phyloP scores from a whole-genome alignment of 1,284 basidiomycete genomes.

The Athelia sp. region DNA sequence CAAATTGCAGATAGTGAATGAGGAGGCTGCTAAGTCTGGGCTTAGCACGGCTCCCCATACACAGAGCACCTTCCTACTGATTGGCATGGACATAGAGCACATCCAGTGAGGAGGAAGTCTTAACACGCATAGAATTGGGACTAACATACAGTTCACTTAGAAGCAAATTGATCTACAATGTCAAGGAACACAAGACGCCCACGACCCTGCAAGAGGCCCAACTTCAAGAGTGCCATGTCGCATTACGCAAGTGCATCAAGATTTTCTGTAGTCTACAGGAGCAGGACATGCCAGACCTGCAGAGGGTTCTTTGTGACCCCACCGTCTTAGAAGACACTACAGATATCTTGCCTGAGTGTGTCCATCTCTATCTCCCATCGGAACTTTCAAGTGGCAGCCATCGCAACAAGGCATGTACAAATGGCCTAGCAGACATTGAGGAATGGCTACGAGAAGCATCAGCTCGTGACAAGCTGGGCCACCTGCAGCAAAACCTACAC shows the following conservation, averaged over 20 bases:
- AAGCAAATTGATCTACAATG: not conserved
- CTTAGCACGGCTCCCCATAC: not conserved
- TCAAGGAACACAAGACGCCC: not conserved
- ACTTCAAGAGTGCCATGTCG: not conserved
- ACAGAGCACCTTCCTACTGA: not conserved
- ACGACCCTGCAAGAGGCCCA: not conserved
- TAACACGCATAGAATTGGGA: not conserved
- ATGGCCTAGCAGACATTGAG: constrained; percentile 16
- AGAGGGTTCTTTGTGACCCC: not conserved
- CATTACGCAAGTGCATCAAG: not conserved
- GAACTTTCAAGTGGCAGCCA: not conserved
- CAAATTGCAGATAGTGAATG: not conserved
- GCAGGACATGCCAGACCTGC: not conserved
- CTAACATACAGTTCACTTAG: not conserved
- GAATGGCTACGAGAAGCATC: constrained; percentile 22
- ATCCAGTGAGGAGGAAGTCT: not conserved
- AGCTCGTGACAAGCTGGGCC: constrained; percentile 17
- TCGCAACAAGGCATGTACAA: not conserved
- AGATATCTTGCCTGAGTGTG: not conserved
- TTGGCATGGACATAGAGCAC: not conserved
- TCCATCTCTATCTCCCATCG: not conserved
- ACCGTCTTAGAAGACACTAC: not conserved
- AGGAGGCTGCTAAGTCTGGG: not conserved
- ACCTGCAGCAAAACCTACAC: constrained; percentile 22
- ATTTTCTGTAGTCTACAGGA: not conserved